Conservation (phyloP, 352 stramenopile species). For the Blastocystis sp. region DNA sequence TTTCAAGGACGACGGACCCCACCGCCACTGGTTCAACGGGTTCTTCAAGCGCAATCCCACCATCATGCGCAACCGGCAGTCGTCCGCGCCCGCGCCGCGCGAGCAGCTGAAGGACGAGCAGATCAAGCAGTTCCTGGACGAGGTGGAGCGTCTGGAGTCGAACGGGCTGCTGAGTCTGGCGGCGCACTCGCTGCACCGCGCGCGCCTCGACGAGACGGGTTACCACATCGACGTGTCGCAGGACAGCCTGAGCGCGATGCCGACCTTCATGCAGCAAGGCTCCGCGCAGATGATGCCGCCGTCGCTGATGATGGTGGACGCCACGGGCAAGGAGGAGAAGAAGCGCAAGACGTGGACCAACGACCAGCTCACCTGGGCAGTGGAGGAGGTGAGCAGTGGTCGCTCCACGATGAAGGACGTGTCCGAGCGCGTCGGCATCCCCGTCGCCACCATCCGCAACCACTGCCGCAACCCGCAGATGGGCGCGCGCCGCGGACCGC, state of each 20-base stretch:
- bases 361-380: conserved; percentile 56
- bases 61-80: conserved; percentile 5
- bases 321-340: conserved; percentile 40
- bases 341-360: neutral
- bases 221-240: conserved; percentile 50
- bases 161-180: conserved; percentile 10
- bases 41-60: conserved; percentile 66
- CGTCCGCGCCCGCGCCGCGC: conserved; percentile 4
- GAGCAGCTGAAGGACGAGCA: conserved; percentile 65
- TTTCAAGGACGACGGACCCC: conserved; percentile 71
- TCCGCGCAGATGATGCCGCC: neutral
- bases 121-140: conserved; percentile 70
- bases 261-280: neutral
- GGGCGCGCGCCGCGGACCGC: conserved; percentile 44
- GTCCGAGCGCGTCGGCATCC: conserved; percentile 41
- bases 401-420: conserved; percentile 56
- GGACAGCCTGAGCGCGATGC: neutral
- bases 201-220: conserved; percentile 46
- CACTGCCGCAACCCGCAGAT: conserved; percentile 61
- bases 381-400: conserved; percentile 43
- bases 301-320: neutral
- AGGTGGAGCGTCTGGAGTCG: conserved; percentile 42
- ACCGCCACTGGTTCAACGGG: conserved; percentile 71
- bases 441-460: conserved; percentile 63
- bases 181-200: conserved; percentile 26